Conservation (phyloP, 179 eudicot species). For the Beta macrorhiza region DNA sequence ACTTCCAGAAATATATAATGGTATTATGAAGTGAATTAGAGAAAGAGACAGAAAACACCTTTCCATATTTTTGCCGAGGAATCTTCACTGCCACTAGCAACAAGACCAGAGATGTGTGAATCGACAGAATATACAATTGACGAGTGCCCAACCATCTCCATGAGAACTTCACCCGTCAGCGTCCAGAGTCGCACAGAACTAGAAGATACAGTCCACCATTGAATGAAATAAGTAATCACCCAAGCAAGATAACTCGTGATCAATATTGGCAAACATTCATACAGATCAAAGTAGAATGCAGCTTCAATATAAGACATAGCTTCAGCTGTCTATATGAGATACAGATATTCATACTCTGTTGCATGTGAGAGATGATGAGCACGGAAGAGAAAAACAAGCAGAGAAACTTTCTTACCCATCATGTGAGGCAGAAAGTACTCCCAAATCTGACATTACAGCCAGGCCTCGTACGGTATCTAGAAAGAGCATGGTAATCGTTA, state of each 20-base stretch:
- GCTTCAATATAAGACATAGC: not conserved
- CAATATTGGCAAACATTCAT: not conserved
- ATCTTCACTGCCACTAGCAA: conserved; percentile 96
- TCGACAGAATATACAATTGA: conserved; percentile 95
- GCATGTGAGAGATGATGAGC: not conserved
- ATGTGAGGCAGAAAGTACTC: conserved; percentile 94
- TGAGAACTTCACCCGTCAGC: conserved; percentile 67
- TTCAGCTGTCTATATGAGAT: not conserved
- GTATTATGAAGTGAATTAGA: not conserved
- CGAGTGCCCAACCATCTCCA: conserved; percentile 99
- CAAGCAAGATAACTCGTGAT: not conserved
- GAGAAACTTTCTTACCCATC: conserved; percentile 65
- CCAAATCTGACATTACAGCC: conserved; percentile 72
- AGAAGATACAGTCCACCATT: conserved; percentile 21
- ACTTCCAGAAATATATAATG: not conserved
- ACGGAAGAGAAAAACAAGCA: conserved; percentile 3
- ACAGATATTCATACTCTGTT: conserved; percentile 2
- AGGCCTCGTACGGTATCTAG: conserved; percentile 94
- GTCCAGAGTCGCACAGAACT: conserved; percentile 94
- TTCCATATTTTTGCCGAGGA: conserved; percentile 90
- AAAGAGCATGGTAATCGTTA: conserved; percentile 18
- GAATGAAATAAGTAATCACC: not conserved
- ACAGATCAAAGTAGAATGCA: not conserved
- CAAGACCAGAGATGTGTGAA: conserved; percentile 75
- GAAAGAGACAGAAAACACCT: conserved; percentile 43